Base-by-base conservation (phyloP, 352 stramenopile genomes). In the Phytopythium vexans region DNA sequence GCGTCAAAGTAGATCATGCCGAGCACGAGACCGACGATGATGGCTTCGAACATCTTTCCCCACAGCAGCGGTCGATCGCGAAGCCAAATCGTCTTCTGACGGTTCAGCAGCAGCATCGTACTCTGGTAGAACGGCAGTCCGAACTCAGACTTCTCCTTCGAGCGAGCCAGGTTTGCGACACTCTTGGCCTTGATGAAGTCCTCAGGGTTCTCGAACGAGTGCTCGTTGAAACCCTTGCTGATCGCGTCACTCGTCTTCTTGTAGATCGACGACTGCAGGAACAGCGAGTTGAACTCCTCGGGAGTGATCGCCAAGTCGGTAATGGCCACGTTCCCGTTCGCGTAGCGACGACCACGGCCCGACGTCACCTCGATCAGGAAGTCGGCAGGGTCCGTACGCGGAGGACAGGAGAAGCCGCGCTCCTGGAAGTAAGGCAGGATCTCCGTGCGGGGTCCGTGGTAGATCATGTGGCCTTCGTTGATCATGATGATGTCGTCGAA, bases 401-500 rank as follows among this genome's bases (percentile, higher is more conserved):
- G 60, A 27, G 80, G 80, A 40, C 79, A 88, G 6, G 57, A 63
- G 49, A 87, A 89, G 3, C 86, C 88, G 8, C 78, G 60, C 27
- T 62, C 62, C 31, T 83, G 59, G 58, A 98, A 97, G 65, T 97
- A 97, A 34, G 56, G 60, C 38, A 87, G 41, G 21, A 82, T 82
- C 46, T 82, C 72, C 10, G 62, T 76, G 2, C 74, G 48, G 8
- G 79, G 85, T 12, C 93, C 95, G 53, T 95, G 88, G 68, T 96
- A 98, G 31, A 98, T 77, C 50, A 98, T 60, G 43, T 85, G 70
- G 27, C 95, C 94, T 55, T 96, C 78, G 60, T 92, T 92, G 34
- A 98, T 52, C 53, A 98, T 74, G 31, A 98, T 78, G 12, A 98
- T 75, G 49, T 98, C 87, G 61, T 98, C 95, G 62, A 98, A 98